A percentile compares a stretch with the other conserved stretches of the same genome.
phyloP scores from a whole-genome alignment of 495 filamentous ascomycete genomes.

The Delitschia confertaspora region DNA sequence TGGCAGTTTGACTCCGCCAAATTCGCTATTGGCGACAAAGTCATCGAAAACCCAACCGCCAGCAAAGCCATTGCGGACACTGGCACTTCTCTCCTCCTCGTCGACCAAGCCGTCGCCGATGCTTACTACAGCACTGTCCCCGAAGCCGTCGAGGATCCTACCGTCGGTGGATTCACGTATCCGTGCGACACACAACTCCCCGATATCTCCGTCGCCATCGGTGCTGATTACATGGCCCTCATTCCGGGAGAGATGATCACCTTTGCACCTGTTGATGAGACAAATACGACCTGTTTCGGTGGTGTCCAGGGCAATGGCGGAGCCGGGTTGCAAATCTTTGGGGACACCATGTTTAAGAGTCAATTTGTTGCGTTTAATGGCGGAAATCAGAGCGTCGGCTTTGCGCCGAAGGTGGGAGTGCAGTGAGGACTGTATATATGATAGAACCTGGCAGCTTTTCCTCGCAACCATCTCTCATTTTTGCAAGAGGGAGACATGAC shows the following conservation, averaged over 20 bases:
- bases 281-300: conserved; percentile 33
- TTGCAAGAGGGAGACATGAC: too few species aligned
- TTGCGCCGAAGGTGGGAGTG: conserved; percentile 46
- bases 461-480: too few species aligned
- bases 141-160: conserved; percentile 42
- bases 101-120: conserved; percentile 32
- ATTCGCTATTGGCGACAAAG: conserved; percentile 48
- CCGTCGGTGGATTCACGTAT: conserved; percentile 55
- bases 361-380: conserved; percentile 73
- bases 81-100: conserved; percentile 37
- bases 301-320: conserved; percentile 44
- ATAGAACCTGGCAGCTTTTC: too few species aligned
- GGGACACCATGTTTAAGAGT: conserved; percentile 71
- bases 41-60: conserved; percentile 22
- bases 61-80: conserved; percentile 39
- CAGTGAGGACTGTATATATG: too few species aligned
- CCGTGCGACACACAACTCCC: conserved; percentile 56
- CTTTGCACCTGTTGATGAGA: conserved; percentile 49
- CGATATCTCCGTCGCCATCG: conserved; percentile 57
- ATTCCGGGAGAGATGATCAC: conserved; percentile 60
- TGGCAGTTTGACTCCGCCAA: conserved; percentile 60
- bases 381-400: conserved; percentile 50
- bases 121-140: conserved; percentile 51
- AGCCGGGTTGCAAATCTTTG: conserved; percentile 58
- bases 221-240: conserved; percentile 48